Evolutionary conservation across 2,329 filamentous ascomycete species (phyloP), one percentile per base, ranked within the genome.

Genomic region (Hypoxylon sp.): DNA sequence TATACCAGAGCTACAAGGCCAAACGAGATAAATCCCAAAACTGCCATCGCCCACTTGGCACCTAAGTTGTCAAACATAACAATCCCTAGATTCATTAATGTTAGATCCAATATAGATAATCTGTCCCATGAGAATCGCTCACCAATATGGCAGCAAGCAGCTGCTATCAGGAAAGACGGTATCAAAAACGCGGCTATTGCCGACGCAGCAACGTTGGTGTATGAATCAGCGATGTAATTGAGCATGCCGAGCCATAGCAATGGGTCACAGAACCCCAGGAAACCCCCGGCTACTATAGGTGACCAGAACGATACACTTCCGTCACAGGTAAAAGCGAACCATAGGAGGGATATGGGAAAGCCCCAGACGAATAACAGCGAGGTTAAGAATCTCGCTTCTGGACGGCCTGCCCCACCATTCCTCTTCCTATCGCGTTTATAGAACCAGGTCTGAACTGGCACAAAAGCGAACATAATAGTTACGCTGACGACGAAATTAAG

Each of bases 401-500:
- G 81, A 4, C 80, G 78, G 60, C 78, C 77, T 33, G 71, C 68
- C 42, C 79, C 78, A 56, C 72, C 73, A 54, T 80, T 76, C 54
- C 72, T 77, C 59, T 76, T 68, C 17, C 80, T 77, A 57, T 83
- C 80, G 26, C 78, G 77, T 26, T 64, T 75, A 69, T 81, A 83
- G 47, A 83, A 78, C 69, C 75, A 81, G 5, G 81, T 83, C 69
- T 83, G 81, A 5, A 83, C 73, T 1, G 81, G 81, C 19, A 82
- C 71, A 72, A 83, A 81, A 59, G 70, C 70, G 74, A 82, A 81
- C 76, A 82, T 82, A 63, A 80, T 68, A 9, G 79, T 73, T 9
- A 82, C 81, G 42, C 80, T 80, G 24, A 82, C 81, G 63, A 82
- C 78, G 67, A 82, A 82, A 63, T 82, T 83, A 57, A 82, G 79